A percentile compares a stretch with the other conserved stretches of the same genome.
Evolutionary conservation across 2,329 filamentous ascomycete genomes (phyloP).

Genomic region (Fusarium coicis): DNA sequence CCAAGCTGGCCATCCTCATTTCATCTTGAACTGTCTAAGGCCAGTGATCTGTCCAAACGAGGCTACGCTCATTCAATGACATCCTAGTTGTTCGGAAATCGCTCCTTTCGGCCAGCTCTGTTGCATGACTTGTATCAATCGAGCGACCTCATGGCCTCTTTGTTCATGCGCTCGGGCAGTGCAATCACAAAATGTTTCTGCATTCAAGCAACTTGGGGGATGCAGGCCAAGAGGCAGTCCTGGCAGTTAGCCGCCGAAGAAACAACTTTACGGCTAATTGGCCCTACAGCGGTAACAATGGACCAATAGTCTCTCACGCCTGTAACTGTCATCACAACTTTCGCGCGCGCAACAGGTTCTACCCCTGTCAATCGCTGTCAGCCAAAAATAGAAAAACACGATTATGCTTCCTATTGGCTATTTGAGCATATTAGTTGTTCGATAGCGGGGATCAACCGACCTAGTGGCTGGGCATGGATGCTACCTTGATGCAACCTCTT

Average conservation of each 20-base stretch:
- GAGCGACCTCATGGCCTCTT: constrained; percentile 33
- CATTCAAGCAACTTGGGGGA: constrained; percentile 14
- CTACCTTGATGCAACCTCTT: constrained; percentile 37
- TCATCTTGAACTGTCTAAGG: constrained; percentile 8
- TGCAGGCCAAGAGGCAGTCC: constrained; percentile 28
- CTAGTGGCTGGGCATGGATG: constrained; percentile 36
- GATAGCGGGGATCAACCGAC: constrained; percentile 36
- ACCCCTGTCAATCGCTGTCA: constrained; percentile 41
- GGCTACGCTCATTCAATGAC: constrained; percentile 8
- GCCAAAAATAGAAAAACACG: constrained; percentile 51
- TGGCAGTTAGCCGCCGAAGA: constrained; percentile 42
- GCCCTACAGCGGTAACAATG: constrained; percentile 14
- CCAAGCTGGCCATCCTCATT: constrained; percentile 14
- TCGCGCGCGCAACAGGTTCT: constrained; percentile 53
- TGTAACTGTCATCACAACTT: constrained; percentile 37
- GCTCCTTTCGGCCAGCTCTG: constrained; percentile 25
- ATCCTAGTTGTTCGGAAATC: constrained; percentile 21
- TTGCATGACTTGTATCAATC: constrained; percentile 43
- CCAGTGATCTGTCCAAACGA: constrained; percentile 15
- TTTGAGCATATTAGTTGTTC: constrained; percentile 27
- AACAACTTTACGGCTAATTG: constrained; percentile 34
- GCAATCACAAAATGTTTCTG: constrained; percentile 38
- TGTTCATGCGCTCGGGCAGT: constrained; percentile 37
- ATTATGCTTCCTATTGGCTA: constrained; percentile 48
- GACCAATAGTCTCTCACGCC: constrained; percentile 44